Evolutionary conservation across 306 rosid species (phyloP), one percentile per base, ranked within the genome.

Genomic region (Delonix regia): DNA sequence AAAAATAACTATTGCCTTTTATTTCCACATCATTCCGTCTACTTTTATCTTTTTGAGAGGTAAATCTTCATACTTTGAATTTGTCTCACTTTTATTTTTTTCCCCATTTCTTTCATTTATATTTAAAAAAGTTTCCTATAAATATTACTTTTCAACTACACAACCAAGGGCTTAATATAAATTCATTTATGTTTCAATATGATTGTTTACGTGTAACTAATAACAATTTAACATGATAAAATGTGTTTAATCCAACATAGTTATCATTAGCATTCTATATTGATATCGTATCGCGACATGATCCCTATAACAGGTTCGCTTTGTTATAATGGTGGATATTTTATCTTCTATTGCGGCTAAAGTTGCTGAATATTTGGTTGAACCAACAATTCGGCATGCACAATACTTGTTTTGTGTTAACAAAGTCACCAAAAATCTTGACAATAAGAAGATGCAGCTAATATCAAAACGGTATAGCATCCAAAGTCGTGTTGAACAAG

Each of bases 391-490:
- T 52, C 0, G 12, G 19, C 27, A 52, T 1, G 27, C 12, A 19
- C 25, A 52, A 7, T 52, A n/a, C 4, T 2, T 52, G 25, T 52
- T 52, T 7, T 52, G 27, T 7, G 27, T 8, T 21, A 52, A 52
- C 11, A 52, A 52, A n/a, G 12, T 52, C 25, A 19, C 27, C 30
- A 60, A 28, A 28, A 25, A 27, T 41, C 15, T 74, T 16, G 28
- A 74, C 28, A 59, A n/a, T 5, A 9, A 61, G 33, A 75, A 28
- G 71, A 24, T 27, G 62, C 13, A 61, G 49, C 62, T 75, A 48
- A n/a, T 33, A 44, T 75, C 71, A 6, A 8, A 21, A 62, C 19
- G 7, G 8, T 61, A 28, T n/a, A 5, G 9, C 22, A 57, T 61
- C 61, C 49, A 11, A 60, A 30, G 33, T 19, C 27, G 7, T 52